Percentiles rank a stretch among this genome's conserved stretches.
Evolutionary conservation across 1,284 basidiomycete species (phyloP).

Genomic region (Caloboletus firmus): DNA sequence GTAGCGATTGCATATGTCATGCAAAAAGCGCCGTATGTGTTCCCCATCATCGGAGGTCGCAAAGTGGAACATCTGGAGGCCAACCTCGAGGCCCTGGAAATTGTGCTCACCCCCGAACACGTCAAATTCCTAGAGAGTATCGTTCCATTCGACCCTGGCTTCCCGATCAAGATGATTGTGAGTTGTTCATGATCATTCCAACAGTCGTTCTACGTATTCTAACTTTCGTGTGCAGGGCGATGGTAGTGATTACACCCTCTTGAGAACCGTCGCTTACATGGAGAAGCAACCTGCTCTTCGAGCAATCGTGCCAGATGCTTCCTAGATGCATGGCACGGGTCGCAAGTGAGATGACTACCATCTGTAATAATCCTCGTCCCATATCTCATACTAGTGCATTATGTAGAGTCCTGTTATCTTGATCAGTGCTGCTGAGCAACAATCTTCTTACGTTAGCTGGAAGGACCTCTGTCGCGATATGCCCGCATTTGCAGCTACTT

Average conservation of each 20-base stretch:
- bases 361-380: background rate
- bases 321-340: background rate
- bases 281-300: background rate
- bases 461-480: too few species aligned
- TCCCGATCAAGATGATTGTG: constrained; percentile 35
- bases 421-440: too few species aligned
- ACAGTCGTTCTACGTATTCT: background rate
- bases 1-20: constrained; percentile 50
- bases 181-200: background rate
- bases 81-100: constrained; percentile 49
- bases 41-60: constrained; percentile 42
- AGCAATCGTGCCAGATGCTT: background rate
- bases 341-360: background rate
- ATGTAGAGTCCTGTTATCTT: too few species aligned
- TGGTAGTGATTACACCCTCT: background rate
- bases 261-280: too few species aligned
- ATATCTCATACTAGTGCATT: too few species aligned
- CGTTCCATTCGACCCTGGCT: constrained; percentile 32
- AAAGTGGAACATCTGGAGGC: constrained; percentile 49
- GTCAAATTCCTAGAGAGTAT: constrained; percentile 44
- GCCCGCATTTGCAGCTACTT: too few species aligned
- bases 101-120: constrained; percentile 45
- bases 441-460: too few species aligned
- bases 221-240: background rate
- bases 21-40: constrained; percentile 40